A percentile compares a stretch with the other conserved stretches of the same genome.
Evolutionary conservation across 129 eudicot species (phyloP).

Genomic region (Oenanthe sinensis): DNA sequence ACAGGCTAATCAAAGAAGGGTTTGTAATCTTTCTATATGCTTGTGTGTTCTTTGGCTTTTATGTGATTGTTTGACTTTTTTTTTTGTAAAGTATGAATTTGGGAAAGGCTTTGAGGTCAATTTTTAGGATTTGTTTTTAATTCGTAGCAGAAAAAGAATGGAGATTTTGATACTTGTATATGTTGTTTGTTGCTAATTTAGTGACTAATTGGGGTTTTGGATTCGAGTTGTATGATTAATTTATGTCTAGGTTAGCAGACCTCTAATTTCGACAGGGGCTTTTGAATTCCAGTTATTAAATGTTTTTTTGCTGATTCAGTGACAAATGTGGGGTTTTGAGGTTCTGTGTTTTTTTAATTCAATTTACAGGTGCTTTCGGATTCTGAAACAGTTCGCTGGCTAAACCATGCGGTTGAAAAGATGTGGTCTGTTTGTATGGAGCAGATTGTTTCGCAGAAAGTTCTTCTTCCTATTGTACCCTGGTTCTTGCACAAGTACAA

Average conservation of each 20-base stretch:
- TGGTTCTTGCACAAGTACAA: slow-evolving; percentile 96
- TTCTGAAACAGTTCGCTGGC: slow-evolving; percentile 88
- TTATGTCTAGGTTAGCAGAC: not conserved
- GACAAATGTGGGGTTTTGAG: not conserved
- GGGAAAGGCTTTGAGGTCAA: not conserved
- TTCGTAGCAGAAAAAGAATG: no score
- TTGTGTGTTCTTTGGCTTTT: not conserved
- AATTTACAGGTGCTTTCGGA: slow-evolving; percentile 63
- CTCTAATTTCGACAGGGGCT: not conserved
- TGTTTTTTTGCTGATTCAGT: not conserved
- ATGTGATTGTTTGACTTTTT: not conserved
- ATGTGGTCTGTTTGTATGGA: slow-evolving; percentile 92
- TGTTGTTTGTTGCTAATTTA: not conserved
- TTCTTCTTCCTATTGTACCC: slow-evolving; percentile 79
- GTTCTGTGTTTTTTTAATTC: not conserved
- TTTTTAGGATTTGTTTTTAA: not conserved
- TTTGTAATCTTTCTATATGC: slow-evolving; percentile 10
- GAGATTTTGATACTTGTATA: not conserved
- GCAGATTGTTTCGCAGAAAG: slow-evolving; percentile 67
- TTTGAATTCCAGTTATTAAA: not conserved
- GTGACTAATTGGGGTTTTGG: not conserved
- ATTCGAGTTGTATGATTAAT: not conserved
- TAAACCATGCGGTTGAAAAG: slow-evolving; percentile 75
- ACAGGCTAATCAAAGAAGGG: slow-evolving; percentile 72
- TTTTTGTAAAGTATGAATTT: not conserved